A percentile compares a stretch with the other conserved stretches of the same genome.
Evolutionary conservation across 495 filamentous ascomycete genomes (phyloP).

Genomic region (Mycothermus thermophilus): DNA sequence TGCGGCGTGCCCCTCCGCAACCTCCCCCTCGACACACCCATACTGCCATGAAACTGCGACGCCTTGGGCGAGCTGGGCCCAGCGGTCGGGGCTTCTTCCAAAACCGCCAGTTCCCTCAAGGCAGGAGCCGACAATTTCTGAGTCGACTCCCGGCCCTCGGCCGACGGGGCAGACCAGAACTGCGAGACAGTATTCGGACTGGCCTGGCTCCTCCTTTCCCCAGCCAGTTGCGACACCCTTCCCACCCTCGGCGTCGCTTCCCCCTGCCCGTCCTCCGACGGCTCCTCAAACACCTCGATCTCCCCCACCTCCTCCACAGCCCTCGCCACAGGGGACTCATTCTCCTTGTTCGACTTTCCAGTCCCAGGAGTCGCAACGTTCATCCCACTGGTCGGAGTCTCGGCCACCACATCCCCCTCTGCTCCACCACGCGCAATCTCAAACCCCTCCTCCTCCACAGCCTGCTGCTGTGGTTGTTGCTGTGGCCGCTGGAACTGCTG

Average conservation of each 20-base stretch:
- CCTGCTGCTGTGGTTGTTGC: slow-evolving; percentile 2
- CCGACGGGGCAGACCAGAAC: slow-evolving; percentile 2
- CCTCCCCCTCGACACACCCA: not conserved
- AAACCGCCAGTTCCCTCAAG: not conserved
- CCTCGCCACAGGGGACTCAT: slow-evolving; percentile 9
- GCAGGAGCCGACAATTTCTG: too few relatives aligned
- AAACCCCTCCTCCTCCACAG: not conserved
- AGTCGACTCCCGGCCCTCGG: too few relatives aligned
- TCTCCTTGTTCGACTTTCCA: slow-evolving; percentile 15
- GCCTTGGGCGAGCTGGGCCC: not conserved
- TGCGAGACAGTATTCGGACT: slow-evolving; percentile 2
- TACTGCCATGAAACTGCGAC: not conserved
- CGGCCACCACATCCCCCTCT: not conserved
- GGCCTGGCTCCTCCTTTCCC: not conserved
- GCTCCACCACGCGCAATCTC: not conserved
- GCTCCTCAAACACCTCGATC: slow-evolving; percentile 7
- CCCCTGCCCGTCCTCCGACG: too few relatives aligned
- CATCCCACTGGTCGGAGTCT: not conserved
- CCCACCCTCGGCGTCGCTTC: slow-evolving; percentile 5
- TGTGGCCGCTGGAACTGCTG: too few relatives aligned
- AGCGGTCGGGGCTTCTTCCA: slow-evolving; percentile 3
- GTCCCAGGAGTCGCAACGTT: too few relatives aligned
- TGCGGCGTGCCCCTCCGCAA: not conserved
- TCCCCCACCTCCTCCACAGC: too few relatives aligned
- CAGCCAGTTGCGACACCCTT: not conserved